A percentile compares a stretch with the other conserved stretches of the same genome.
Conservation (phyloP, 164 flowering plant species). For the Paratinospora sagittata region DNA sequence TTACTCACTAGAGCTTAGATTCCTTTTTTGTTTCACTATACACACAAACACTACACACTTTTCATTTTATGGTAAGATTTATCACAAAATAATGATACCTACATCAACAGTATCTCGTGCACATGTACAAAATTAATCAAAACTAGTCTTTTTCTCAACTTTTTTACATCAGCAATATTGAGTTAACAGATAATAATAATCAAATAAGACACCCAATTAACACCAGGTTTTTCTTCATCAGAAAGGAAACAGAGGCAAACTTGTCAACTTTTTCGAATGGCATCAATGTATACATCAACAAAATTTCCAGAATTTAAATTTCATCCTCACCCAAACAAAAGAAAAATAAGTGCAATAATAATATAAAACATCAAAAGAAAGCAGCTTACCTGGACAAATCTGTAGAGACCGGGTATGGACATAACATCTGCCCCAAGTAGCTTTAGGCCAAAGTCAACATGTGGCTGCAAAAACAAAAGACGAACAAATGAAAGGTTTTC, state of each 20-base stretch:
- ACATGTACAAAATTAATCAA: too few species aligned
- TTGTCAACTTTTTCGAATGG: neutral
- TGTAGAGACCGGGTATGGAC: conserved; percentile 87
- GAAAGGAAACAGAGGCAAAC: neutral
- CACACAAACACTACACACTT: too few species aligned
- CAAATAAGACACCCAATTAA: neutral
- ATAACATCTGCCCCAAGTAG: conserved; percentile 84
- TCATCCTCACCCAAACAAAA: neutral
- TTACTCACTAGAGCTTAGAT: too few species aligned
- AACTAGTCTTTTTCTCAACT: too few species aligned
- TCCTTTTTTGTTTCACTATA: too few species aligned
- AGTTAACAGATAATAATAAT: too few species aligned
- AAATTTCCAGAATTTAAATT: neutral
- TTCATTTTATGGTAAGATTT: too few species aligned
- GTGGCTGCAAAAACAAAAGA: conserved; percentile 56
- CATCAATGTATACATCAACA: neutral
- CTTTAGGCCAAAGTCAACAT: conserved; percentile 91
- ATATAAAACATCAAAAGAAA: neutral
- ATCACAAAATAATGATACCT: too few species aligned
- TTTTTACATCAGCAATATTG: too few species aligned
- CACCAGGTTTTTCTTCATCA: neutral
- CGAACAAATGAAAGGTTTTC: neutral
- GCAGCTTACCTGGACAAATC: conserved; percentile 69
- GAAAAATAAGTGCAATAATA: neutral
- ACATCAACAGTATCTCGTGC: too few species aligned